Evolutionary conservation across 2,329 filamentous ascomycete genomes (phyloP).

Genomic region (Ophiostoma ulmi): DNA sequence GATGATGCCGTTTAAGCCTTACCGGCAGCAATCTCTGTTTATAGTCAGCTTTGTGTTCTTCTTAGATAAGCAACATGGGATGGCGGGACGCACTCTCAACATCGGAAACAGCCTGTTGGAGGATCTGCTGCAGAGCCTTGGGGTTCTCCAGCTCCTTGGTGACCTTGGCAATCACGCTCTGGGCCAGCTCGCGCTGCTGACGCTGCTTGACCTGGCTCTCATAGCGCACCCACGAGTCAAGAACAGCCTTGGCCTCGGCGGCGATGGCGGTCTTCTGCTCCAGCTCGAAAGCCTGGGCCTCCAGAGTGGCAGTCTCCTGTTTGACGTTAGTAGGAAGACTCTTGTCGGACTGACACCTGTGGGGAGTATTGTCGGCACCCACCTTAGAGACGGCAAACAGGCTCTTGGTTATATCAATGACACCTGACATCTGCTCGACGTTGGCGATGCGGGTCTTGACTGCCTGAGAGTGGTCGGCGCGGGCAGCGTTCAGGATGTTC

Average conservation of each 20-base stretch:
- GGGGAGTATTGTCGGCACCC: constrained; percentile 27
- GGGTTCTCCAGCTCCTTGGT: constrained; percentile 98
- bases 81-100: constrained; percentile 66
- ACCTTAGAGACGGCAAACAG: constrained; percentile 99
- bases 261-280: constrained; percentile 94
- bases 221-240: constrained; percentile 98
- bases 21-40: constrained; percentile 50
- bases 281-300: constrained; percentile 93
- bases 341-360: not conserved
- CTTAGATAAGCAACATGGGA: not conserved
- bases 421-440: constrained; percentile 88
- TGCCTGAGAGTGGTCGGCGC: constrained; percentile 89
- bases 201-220: constrained; percentile 98
- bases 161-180: constrained; percentile 92
- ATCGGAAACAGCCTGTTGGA: constrained; percentile 92
- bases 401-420: constrained; percentile 94
- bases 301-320: constrained; percentile 92
- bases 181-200: constrained; percentile 93
- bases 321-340: not conserved
- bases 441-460: constrained; percentile 91
- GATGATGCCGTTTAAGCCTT: constrained; percentile 52
- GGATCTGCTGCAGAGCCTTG: constrained; percentile 93
- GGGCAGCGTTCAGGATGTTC: constrained; percentile 88
- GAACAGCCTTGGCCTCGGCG: constrained; percentile 85
- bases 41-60: constrained; percentile 37